A percentile compares a stretch with the other conserved stretches of the same genome.
Evolutionary conservation across 1,139 yeast species (phyloP).

Genomic region (Sugiyamaella paludigena): DNA sequence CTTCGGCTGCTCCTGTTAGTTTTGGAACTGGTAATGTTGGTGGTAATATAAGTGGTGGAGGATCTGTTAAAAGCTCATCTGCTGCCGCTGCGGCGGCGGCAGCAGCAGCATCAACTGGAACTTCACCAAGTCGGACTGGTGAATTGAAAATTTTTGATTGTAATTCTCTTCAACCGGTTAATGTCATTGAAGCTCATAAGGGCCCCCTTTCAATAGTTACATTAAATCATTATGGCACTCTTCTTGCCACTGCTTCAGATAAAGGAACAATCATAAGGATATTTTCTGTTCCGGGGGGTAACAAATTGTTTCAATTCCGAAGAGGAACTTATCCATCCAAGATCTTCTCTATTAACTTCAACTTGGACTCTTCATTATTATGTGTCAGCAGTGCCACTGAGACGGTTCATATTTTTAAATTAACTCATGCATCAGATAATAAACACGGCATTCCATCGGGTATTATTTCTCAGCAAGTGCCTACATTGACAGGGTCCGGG

Average conservation of each 20-base stretch:
- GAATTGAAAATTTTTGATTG: conserved; percentile 88
- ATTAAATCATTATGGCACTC: conserved; percentile 73
- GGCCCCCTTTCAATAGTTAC: conserved; percentile 77
- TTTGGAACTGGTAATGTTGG: conserved; percentile 6
- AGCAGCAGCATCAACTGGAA: conserved; percentile 20
- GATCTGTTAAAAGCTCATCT: background rate
- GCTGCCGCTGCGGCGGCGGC: conserved; percentile 19
- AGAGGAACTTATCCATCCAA: conserved; percentile 92
- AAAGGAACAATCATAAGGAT: conserved; percentile 92
- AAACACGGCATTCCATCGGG: conserved; percentile 1
- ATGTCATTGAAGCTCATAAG: conserved; percentile 92
- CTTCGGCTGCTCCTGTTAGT: conserved; percentile 57
- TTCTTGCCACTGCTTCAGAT: conserved; percentile 91
- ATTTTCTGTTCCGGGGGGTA: conserved; percentile 79
- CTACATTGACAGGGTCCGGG: background rate
- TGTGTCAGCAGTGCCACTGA: conserved; percentile 89
- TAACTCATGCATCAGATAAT: conserved; percentile 18
- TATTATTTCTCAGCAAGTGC: background rate
- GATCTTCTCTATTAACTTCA: conserved; percentile 80
- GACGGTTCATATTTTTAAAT: conserved; percentile 85
- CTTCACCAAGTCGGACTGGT: conserved; percentile 52
- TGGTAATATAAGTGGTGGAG: background rate
- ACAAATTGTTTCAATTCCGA: conserved; percentile 82
- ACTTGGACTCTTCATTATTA: conserved; percentile 68
- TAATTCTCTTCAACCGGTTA: conserved; percentile 71